Evolutionary conservation across 305 asterid genomes (phyloP).

Genomic region (Rubia occidens): DNA sequence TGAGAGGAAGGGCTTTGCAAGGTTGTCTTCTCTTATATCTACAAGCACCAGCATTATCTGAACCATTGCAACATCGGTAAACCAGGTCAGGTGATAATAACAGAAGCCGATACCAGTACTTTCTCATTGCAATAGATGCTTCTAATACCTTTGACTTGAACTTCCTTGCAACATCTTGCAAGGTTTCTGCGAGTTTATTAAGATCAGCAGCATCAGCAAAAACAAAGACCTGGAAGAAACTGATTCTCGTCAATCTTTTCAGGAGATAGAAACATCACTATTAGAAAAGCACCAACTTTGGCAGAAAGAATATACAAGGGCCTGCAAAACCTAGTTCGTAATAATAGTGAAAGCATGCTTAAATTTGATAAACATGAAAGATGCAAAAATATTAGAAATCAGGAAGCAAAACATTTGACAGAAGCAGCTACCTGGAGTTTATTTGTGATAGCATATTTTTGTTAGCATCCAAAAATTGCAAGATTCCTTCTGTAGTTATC

Average conservation of each 20-base stretch:
- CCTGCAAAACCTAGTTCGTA: background rate
- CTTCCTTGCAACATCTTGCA: conserved; percentile 61
- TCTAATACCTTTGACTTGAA: conserved; percentile 67
- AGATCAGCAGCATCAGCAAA: conserved; percentile 60
- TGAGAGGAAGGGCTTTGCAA: conserved; percentile 84
- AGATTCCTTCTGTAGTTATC: conserved; percentile 37
- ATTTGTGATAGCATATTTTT: conserved; percentile 53
- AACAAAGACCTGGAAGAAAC: conserved; percentile 55
- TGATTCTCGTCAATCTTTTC: conserved; percentile 9
- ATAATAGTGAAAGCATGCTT: background rate
- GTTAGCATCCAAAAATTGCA: conserved; percentile 61
- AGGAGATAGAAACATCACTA: background rate
- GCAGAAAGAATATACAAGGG: background rate
- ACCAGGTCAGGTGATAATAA: conserved; percentile 8
- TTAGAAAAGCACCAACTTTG: background rate
- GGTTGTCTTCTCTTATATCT: conserved; percentile 62
- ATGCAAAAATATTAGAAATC: conserved; percentile 2
- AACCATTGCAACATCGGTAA: conserved; percentile 18
- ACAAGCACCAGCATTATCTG: conserved; percentile 74
- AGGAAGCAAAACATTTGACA: conserved; percentile 11
- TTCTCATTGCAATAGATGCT: conserved; percentile 6
- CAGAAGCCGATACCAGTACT: conserved; percentile 14
- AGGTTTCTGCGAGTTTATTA: conserved; percentile 49
- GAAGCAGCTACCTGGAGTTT: conserved; percentile 59
- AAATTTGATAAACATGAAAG: background rate